Conservation (phyloP, 1,139 yeast species). For the Lodderomyces oxycetoniae region DNA sequence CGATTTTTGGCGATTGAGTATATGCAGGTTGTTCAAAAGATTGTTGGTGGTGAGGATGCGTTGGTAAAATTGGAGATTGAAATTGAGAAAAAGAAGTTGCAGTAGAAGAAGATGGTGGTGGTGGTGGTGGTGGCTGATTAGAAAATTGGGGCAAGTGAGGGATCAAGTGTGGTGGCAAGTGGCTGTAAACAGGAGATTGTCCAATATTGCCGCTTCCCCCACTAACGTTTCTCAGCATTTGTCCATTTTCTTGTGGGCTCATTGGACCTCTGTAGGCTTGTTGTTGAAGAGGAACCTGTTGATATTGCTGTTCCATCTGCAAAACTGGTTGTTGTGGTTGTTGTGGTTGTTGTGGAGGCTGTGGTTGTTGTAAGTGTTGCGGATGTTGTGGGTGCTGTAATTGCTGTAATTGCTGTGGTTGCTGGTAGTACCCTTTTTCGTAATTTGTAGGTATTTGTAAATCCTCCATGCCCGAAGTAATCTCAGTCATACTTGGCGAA, state of each 20-base stretch:
- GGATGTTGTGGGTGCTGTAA: conserved; percentile 4
- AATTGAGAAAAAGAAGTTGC: too few species aligned
- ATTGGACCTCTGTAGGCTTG: neutral
- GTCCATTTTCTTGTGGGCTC: neutral
- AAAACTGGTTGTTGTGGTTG: conserved; percentile 4
- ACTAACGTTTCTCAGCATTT: too few species aligned
- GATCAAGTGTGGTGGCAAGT: neutral
- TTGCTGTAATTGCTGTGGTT: too few species aligned
- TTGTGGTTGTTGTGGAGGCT: conserved; percentile 2
- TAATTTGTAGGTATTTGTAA: conserved; percentile 14
- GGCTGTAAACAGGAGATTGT: neutral
- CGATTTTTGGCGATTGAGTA: conserved; percentile 5
- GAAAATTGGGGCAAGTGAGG: neutral
- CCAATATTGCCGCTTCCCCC: too few species aligned
- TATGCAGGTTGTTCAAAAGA: conserved; percentile 7
- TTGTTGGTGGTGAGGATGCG: conserved; percentile 1
- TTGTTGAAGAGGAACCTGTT: conserved; percentile 3
- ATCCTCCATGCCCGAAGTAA: conserved; percentile 13
- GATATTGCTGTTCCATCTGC: conserved; percentile 5
- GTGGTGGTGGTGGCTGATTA: conserved; percentile 1
- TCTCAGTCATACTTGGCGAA: conserved; percentile 11
- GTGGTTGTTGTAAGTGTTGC: conserved; percentile 4
- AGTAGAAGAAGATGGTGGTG: too few species aligned
- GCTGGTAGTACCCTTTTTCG: too few species aligned
- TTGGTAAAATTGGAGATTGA: conserved; percentile 4